phyloP scores from a whole-genome alignment of 331 rosid species.

The Saraca asoca region DNA sequence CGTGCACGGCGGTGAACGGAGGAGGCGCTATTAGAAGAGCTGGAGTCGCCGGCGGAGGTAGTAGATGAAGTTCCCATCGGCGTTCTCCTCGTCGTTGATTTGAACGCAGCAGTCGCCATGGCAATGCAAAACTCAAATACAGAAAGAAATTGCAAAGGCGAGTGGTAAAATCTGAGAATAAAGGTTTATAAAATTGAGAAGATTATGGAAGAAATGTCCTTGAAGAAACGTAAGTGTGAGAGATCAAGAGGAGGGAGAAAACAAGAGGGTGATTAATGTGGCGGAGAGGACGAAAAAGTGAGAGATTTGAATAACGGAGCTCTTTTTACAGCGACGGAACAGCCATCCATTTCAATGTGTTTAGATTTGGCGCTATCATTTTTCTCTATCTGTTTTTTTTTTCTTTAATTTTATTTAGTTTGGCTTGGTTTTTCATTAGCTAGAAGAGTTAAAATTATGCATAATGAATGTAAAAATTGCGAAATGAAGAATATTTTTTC shows the following conservation, averaged over 20 bases:
- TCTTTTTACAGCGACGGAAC: conserved; percentile 3
- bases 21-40: conserved; percentile 47
- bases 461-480: no score
- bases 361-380: neutral
- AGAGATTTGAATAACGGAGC: conserved; percentile 41
- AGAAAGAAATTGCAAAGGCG: neutral
- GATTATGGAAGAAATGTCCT: neutral
- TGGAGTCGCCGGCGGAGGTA: conserved; percentile 50
- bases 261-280: conserved; percentile 20
- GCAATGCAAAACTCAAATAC: neutral
- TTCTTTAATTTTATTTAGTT: no score
- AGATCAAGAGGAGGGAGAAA: neutral
- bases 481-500: no score
- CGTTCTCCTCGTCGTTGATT: conserved; percentile 78
- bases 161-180: conserved; percentile 31
- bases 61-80: conserved; percentile 51
- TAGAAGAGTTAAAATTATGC: no score
- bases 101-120: conserved; percentile 94
- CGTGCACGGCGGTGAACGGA: conserved; percentile 78
- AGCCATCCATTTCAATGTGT: neutral
- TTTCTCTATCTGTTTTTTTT: no score
- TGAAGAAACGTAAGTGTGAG: no score
- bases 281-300: conserved; percentile 57
- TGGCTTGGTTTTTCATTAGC: no score
- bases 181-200: neutral